These are phyloP conservation scores for Peziza echinospora DNA, from an alignment of 495 filamentous ascomycete species.

Conservation along the genomic window DNA sequence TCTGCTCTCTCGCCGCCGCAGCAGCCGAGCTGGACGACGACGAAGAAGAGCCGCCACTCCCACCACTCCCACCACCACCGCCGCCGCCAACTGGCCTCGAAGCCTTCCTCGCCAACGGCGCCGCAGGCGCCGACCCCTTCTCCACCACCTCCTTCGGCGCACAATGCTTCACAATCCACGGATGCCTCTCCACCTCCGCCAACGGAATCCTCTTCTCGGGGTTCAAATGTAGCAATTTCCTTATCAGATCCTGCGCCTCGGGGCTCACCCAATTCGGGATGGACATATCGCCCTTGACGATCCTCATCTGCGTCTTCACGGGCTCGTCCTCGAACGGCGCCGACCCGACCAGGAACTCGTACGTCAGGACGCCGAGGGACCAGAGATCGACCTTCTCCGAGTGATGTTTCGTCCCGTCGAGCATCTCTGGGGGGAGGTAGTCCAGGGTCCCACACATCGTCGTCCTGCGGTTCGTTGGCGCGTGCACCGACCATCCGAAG, in stretches of 20 bases:
- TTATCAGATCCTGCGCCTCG: conserved; percentile 82
- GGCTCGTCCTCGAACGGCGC: conserved; percentile 93
- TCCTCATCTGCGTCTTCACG: conserved; percentile 82
- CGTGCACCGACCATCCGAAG: conserved; percentile 97
- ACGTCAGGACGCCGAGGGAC: conserved; percentile 85
- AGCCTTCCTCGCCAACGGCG: too few relatives aligned
- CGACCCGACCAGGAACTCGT: conserved; percentile 89
- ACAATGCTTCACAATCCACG: conserved; percentile 96
- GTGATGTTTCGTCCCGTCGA: conserved; percentile 70
- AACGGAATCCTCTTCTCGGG: conserved; percentile 83
- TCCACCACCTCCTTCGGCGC: conserved; percentile 46
- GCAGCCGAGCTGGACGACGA: too few relatives aligned
- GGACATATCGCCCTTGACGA: conserved; percentile 75
- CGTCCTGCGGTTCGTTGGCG: conserved; percentile 53
- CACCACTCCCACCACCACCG: too few relatives aligned
- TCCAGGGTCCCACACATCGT: conserved; percentile 97
- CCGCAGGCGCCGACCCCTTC: too few relatives aligned
- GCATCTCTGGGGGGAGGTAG: conserved; percentile 95
- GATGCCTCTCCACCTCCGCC: conserved; percentile 72
- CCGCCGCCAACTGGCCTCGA: too few relatives aligned
- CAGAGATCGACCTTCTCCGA: conserved; percentile 91
- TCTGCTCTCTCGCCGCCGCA: too few relatives aligned
- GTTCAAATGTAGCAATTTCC: conserved; percentile 78
- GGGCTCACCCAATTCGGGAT: conserved; percentile 75
- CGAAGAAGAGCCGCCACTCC: too few relatives aligned